A percentile compares a stretch with the other conserved stretches of the same genome.
phyloP scores from a whole-genome alignment of 2,329 filamentous ascomycete species.

The Xylariaceae sp. region DNA sequence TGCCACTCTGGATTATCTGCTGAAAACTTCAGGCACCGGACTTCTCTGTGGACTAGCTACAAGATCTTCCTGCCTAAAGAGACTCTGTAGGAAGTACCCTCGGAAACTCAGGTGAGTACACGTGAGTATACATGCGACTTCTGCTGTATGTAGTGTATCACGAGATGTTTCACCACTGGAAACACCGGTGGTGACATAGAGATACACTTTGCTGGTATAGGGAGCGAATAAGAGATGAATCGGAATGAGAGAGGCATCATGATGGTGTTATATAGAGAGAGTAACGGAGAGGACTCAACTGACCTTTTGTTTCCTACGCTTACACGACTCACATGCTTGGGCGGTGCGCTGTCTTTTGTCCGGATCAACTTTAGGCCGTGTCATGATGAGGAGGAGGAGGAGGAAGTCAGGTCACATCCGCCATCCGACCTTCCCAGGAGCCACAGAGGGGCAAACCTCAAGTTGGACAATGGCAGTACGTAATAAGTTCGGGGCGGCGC shows the following conservation, averaged over 20 bases:
- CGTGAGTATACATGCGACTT: slow-evolving; percentile 10
- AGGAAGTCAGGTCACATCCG: slow-evolving; percentile 29
- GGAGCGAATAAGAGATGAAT: no score
- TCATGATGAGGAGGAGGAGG: slow-evolving; percentile 31
- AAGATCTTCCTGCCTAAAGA: no score
- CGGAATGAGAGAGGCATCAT: no score
- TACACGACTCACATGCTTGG: slow-evolving; percentile 60
- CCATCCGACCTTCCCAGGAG: slow-evolving; percentile 31
- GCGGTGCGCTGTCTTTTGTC: slow-evolving; percentile 59
- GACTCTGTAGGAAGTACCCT: no score
- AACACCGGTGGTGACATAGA: no score
- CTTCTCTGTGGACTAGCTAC: no score
- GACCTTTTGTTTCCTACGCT: slow-evolving; percentile 63
- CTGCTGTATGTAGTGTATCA: slow-evolving; percentile 11
- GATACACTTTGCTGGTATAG: no score
- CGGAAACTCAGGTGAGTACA: slow-evolving; percentile 1
- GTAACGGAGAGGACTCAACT: slow-evolving; percentile 25
- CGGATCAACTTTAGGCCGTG: slow-evolving; percentile 49
- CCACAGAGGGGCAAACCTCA: slow-evolving; percentile 23
- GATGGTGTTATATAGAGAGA: no score
- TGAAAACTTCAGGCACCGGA: no score
- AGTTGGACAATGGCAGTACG: slow-evolving; percentile 23
- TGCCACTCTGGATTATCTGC: no score
- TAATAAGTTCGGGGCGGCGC: slow-evolving; percentile 26
- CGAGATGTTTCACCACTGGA: slow-evolving; percentile 2